Conservation (phyloP, 108 stramenopile genomes). For the Cyclotella baltica region DNA sequence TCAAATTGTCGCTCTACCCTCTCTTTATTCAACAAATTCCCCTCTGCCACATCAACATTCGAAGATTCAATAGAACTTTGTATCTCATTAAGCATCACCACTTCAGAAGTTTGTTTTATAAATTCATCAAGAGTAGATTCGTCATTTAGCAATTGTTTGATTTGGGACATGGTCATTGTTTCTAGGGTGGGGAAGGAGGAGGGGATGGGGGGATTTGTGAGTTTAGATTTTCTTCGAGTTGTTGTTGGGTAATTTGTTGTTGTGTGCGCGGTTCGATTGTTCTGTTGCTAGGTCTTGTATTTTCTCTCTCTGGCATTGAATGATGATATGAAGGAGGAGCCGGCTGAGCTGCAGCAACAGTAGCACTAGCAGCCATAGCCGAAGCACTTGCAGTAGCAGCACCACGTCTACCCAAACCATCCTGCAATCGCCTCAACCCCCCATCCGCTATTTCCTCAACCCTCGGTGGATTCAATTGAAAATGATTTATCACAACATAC, state of each 20-base stretch:
- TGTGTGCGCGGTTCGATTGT: not conserved
- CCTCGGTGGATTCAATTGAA: conserved; percentile 78
- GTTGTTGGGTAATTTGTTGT: not conserved
- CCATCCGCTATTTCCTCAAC: conserved; percentile 72
- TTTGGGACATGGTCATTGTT: conserved; percentile 51
- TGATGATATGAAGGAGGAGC: conserved; percentile 2
- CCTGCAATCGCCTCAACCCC: conserved; percentile 60
- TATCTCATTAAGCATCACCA: too few species aligned
- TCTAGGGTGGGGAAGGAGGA: conserved; percentile 64
- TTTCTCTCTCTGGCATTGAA: not conserved
- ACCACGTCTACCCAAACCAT: conserved; percentile 13
- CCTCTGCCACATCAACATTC: conserved; percentile 60
- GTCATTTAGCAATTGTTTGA: conserved; percentile 61
- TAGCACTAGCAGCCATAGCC: too few species aligned
- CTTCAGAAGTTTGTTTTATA: conserved; percentile 53
- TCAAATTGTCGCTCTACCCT: conserved; percentile 42
- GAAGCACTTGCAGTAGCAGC: not conserved
- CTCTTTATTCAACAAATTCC: conserved; percentile 56
- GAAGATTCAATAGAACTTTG: conserved; percentile 51
- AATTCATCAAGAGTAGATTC: conserved; percentile 56
- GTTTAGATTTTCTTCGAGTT: conserved; percentile 37
- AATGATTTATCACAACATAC: conserved; percentile 75
- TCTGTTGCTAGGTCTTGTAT: not conserved
- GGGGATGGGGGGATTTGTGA: conserved; percentile 66
- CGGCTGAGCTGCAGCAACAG: not conserved